Evolutionary conservation across 2,329 filamentous ascomycete species (phyloP), one percentile per base, ranked within the genome.

Genomic region (Botrytis elliptica): DNA sequence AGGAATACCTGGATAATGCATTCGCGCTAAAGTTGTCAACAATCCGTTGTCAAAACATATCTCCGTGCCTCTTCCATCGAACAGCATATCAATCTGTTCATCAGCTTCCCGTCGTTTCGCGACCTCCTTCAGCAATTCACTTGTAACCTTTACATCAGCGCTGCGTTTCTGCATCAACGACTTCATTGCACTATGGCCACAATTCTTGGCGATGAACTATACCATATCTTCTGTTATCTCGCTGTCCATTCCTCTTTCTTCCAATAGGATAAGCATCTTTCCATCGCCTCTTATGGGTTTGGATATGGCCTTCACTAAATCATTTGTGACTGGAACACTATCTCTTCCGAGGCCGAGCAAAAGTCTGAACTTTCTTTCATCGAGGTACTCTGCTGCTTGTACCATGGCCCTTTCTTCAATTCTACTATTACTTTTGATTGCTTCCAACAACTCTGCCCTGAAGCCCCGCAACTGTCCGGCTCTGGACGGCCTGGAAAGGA

Each of bases 41-140:
- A 20, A 9, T 33, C 7, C n/a, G 16, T 10, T 33, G 18, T 8
- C n/a, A 33, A 20, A 0, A 18, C 4, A n/a, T 8, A 33, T 33
- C 20, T 57, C n/a, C n/a, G n/a, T 14, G 12, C 55, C 29, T 57
- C 16, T 57, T 29, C 3, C 14, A 29, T 9, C n/a, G 52, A 57
- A 6, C n/a, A 57, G 52, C n/a, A 33, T 1, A 2, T 33, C n/a
- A 0, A 29, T 29, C 22, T 16, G 0, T 55, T n/a, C 10, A 0
- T 3, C 2, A 12, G 22, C 49, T 55, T 55, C n/a, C 25, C 49
- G 0, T n/a, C 52, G 0, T 12, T 7, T n/a, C 4, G 10, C 52
- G 10, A 29, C 4, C 10, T 1, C 25, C 12, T n/a, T 55, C 52
- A 55, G 18, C 52, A 55, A 20, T 33, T 57, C n/a, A 0, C 14